These are phyloP conservation scores for Lichtheimia ornata DNA, from an alignment of 371 early-diverging fungal species.

Conservation along the genomic window DNA sequence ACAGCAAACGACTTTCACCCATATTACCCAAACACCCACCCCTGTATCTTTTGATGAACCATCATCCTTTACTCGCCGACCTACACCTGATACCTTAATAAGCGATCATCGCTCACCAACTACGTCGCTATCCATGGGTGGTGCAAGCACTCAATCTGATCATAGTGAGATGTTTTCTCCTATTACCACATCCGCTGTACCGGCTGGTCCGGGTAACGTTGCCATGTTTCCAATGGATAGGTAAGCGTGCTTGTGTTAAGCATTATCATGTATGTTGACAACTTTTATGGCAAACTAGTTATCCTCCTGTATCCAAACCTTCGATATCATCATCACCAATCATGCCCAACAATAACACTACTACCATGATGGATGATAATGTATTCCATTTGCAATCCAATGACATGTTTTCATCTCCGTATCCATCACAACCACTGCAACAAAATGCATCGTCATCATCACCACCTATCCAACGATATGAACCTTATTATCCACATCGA, in stretches of 20 bases:
- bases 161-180: not conserved
- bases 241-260: not conserved
- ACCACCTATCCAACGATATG: constrained; percentile 15
- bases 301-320: not conserved
- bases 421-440: constrained; percentile 8
- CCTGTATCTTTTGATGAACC: too few relatives aligned
- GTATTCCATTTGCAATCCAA: not conserved
- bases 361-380: not conserved
- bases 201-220: not conserved
- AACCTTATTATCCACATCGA: constrained; percentile 26
- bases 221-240: constrained; percentile 1
- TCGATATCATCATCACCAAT: not conserved
- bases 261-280: not conserved
- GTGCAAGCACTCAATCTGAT: not conserved
- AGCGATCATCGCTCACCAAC: not conserved
- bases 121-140: not conserved
- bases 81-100: constrained; percentile 2
- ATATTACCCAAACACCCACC: too few relatives aligned
- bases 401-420: not conserved
- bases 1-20: not conserved
- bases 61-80: not conserved
- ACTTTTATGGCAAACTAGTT: not conserved
- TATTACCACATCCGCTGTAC: not conserved
- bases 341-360: too few relatives aligned
- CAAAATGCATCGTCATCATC: constrained; percentile 17